Evolutionary conservation across 2,329 filamentous ascomycete genomes (phyloP).

Genomic region (Cyclaneusma minus): DNA sequence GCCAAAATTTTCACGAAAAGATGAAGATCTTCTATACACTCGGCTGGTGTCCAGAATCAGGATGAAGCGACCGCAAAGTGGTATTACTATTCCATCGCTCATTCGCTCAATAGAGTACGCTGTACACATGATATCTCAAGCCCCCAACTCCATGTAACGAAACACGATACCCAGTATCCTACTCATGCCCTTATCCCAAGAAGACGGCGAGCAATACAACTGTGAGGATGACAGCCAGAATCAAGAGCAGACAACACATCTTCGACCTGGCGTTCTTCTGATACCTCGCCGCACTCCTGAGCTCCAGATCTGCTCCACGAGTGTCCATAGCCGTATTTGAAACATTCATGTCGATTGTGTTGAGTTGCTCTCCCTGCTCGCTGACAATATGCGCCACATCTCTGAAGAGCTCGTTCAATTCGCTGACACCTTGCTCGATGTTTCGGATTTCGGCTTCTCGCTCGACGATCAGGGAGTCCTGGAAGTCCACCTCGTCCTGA

Average conservation of each 20-base stretch:
- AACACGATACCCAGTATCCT: not conserved
- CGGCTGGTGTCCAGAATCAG: too few species aligned
- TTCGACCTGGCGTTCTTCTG: constrained; percentile 94
- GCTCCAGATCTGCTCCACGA: constrained; percentile 69
- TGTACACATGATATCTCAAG: too few species aligned
- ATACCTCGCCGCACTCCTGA: constrained; percentile 73
- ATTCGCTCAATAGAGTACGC: too few species aligned
- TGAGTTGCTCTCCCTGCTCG: constrained; percentile 80
- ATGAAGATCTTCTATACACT: too few species aligned
- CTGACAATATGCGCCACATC: constrained; percentile 96
- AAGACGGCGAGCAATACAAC: constrained; percentile 82
- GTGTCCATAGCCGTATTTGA: constrained; percentile 71
- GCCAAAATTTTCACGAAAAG: too few species aligned
- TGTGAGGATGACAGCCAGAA: constrained; percentile 74
- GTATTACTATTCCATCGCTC: too few species aligned
- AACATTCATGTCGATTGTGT: constrained; percentile 80
- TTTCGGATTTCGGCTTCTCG: constrained; percentile 94
- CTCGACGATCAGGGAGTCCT: constrained; percentile 88
- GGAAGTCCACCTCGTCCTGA: constrained; percentile 94
- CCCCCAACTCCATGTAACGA: too few species aligned
- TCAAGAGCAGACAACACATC: constrained; percentile 80
- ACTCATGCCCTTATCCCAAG: constrained; percentile 37
- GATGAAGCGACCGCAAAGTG: too few species aligned
- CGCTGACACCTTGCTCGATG: constrained; percentile 83
- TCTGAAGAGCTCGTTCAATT: constrained; percentile 90